A percentile compares a stretch with the other conserved stretches of the same genome.
Evolutionary conservation across 441 rosid genomes (phyloP).

Genomic region (Gossypium davidsonii): DNA sequence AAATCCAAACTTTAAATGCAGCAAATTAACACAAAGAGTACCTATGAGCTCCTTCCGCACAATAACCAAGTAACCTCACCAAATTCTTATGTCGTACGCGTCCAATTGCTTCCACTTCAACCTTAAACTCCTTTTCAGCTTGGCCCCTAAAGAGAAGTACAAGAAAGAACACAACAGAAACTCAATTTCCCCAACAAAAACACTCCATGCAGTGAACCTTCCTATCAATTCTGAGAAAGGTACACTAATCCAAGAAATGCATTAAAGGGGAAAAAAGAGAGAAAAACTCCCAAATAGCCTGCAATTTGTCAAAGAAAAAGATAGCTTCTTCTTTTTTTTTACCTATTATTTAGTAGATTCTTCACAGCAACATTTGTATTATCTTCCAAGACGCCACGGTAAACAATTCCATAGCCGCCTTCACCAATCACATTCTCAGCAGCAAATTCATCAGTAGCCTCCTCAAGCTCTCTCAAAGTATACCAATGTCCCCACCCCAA

Average conservation of each 20-base stretch:
- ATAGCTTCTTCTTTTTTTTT: neutral
- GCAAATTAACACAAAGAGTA: constrained; percentile 19
- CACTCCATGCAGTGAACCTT: constrained; percentile 23
- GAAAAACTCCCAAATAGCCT: constrained; percentile 18
- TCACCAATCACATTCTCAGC: constrained; percentile 65
- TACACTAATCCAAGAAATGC: constrained; percentile 3
- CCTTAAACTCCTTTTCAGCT: constrained; percentile 90
- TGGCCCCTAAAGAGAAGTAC: constrained; percentile 58
- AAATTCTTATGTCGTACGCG: constrained; percentile 85
- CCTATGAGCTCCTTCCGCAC: constrained; percentile 95
- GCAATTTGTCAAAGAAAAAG: neutral
- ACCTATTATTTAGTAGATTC: constrained; percentile 69
- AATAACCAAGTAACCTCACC: constrained; percentile 87
- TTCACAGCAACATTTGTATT: constrained; percentile 51
- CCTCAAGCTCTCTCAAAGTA: constrained; percentile 72
- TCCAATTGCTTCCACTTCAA: constrained; percentile 92
- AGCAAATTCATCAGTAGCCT: constrained; percentile 48
- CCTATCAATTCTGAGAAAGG: constrained; percentile 3
- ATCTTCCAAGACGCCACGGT: constrained; percentile 47
- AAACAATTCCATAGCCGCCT: constrained; percentile 78
- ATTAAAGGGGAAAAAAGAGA: constrained; percentile 12
- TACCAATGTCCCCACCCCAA: constrained; percentile 90
- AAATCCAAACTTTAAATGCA: neutral
- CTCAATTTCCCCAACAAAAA: constrained; percentile 19
- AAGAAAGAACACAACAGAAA: constrained; percentile 16